Base-by-base conservation (phyloP, 331 rosid species). In the Pyrus hybrid region DNA sequence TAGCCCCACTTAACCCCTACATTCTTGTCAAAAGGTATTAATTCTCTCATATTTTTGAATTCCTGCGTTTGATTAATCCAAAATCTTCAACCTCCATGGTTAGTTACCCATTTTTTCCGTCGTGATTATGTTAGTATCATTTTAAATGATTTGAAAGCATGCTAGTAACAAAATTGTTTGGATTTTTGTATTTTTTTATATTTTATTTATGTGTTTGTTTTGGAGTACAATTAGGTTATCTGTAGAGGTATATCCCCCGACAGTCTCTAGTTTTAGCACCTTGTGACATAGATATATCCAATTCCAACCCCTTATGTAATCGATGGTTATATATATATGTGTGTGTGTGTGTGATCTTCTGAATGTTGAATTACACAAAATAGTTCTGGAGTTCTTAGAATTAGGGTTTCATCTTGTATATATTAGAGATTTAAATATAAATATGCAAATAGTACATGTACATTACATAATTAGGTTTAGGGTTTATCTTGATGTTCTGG, bases 21-120 rank as follows among this genome's bases (percentile, higher is more conserved):
- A 85, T 80, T 93, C 80, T 76, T 87, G 70, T 80, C 81, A 45
- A 73, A 72, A 89, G 95, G 88, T 86, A 73, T 18, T 5, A 13
- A 23, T 35, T 83, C 13, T 74, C 51, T 51, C 20, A 29, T 3
- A n/a, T 23, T 8, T 10, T 62, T 12, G 29, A n/a, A 12, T 22
- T 29, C 30, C 14, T 16, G 22, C 7, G 0, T 51, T 51, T 1
- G 3, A 29, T 32, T 2, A 13, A 30, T 11, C 23, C 57, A 51
- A 17, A 51, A 51, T 51, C 21, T 51, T 51, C 21, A 51, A 51
- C 57, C 57, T 51, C 4, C 57, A 51, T 17, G 21, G 57, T 51
- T 7, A 51, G 3, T 51, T 51, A 51, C 22, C 57, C 22, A 1
- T 18, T 51, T 18, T 41, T 17, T 16, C 11, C 21, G 11, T 18